Evolutionary conservation across 1,284 basidiomycete species (phyloP).

Genomic region (Pterulicium gracile): DNA sequence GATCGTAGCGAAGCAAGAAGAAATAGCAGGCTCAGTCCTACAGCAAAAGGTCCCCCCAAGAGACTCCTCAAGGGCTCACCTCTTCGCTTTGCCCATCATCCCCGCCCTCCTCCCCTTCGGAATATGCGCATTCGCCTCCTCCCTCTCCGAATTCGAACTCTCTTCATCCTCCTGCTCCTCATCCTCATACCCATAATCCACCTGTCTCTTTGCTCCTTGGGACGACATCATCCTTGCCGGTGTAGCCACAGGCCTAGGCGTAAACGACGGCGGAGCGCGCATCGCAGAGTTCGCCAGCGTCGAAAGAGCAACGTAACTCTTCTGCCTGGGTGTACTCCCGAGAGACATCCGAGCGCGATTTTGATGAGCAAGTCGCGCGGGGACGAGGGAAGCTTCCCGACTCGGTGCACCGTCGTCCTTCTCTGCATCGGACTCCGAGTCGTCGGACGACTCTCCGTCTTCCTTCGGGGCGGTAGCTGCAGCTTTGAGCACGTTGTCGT

Average conservation of each 20-base stretch:
- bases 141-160: not conserved
- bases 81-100: not conserved
- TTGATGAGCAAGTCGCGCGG: not conserved
- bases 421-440: not conserved
- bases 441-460: not conserved
- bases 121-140: not conserved
- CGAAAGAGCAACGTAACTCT: not conserved
- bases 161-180: not conserved
- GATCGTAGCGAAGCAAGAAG: too few relatives aligned
- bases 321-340: not conserved
- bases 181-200: not conserved
- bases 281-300: not conserved
- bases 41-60: too few relatives aligned
- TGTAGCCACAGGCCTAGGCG: not conserved
- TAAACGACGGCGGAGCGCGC: not conserved
- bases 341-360: not conserved
- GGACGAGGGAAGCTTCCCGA: not conserved
- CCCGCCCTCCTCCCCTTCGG: not conserved
- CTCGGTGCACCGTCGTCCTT: not conserved
- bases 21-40: too few relatives aligned
- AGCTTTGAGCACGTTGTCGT: not conserved
- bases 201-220: not conserved
- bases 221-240: not conserved
- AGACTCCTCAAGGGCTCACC: too few relatives aligned
- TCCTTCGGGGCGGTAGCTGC: not conserved